Evolutionary conservation across 106 monocot species (phyloP).

Genomic region (Allium sativum): DNA sequence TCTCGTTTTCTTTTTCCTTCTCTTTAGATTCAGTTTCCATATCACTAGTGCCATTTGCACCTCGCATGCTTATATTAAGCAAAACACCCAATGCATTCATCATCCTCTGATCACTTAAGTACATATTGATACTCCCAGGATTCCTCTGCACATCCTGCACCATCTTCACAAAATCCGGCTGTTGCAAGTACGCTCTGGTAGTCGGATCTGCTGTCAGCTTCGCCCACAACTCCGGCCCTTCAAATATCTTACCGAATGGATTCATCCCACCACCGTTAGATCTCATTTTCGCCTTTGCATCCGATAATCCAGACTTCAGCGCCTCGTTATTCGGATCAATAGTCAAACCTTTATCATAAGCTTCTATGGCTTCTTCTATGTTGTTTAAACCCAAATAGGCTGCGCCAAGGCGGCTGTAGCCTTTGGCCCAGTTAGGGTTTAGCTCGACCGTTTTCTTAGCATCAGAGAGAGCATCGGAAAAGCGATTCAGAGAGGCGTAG

Average conservation of each 20-base stretch:
- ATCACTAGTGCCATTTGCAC: conserved; percentile 11
- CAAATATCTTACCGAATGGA: conserved; percentile 79
- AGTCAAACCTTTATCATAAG: conserved; percentile 72
- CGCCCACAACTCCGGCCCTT: conserved; percentile 85
- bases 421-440: conserved; percentile 79
- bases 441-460: conserved; percentile 79
- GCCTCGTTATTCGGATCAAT: conserved; percentile 68
- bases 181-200: conserved; percentile 67
- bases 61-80: conserved; percentile 65
- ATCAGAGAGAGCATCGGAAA: conserved; percentile 65
- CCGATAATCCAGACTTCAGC: conserved; percentile 71
- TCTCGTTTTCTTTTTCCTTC: conserved; percentile 6
- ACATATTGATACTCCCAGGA: conserved; percentile 58
- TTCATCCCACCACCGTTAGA: conserved; percentile 8
- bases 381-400: conserved; percentile 66
- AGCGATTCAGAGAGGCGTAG: conserved; percentile 75
- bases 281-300: conserved; percentile 28
- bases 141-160: conserved; percentile 84
- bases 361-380: conserved; percentile 36
- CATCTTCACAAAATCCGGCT: conserved; percentile 88
- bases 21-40: background rate
- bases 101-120: conserved; percentile 78
- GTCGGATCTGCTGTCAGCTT: conserved; percentile 83
- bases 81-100: conserved; percentile 73
- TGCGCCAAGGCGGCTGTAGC: conserved; percentile 91